phyloP scores from a whole-genome alignment of 108 stramenopile genomes.

The Asterionellopsis glacialis region DNA sequence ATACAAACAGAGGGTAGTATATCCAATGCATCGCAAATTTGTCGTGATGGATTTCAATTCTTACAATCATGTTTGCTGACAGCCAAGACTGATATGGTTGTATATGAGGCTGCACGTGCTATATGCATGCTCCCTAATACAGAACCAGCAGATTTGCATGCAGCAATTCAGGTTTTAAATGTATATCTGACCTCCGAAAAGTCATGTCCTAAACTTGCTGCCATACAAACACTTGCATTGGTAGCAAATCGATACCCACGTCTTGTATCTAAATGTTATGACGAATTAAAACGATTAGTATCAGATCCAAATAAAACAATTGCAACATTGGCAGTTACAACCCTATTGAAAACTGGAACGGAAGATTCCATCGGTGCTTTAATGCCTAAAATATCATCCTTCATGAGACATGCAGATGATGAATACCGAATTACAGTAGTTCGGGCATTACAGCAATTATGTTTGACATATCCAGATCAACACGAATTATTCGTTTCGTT shows the following conservation, averaged over 20 bases:
- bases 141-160: constrained; percentile 55
- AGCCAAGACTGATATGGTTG: constrained; percentile 64
- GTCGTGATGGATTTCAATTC: constrained; percentile 50
- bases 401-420: constrained; percentile 70
- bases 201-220: constrained; percentile 53
- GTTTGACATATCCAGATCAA: constrained; percentile 80
- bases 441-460: constrained; percentile 68
- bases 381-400: constrained; percentile 58
- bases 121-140: constrained; percentile 66
- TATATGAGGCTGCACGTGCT: constrained; percentile 80
- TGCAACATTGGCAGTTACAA: constrained; percentile 76
- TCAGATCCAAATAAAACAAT: constrained; percentile 57
- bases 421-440: constrained; percentile 88
- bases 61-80: constrained; percentile 38
- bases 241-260: constrained; percentile 55
- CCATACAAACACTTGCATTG: constrained; percentile 60
- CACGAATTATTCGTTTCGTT: constrained; percentile 80
- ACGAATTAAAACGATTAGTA: constrained; percentile 67
- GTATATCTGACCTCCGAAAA: constrained; percentile 54
- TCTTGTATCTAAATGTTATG: constrained; percentile 65
- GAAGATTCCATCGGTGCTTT: constrained; percentile 60
- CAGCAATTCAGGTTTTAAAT: constrained; percentile 69
- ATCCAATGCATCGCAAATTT: constrained; percentile 22
- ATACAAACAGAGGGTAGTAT: constrained; percentile 2
- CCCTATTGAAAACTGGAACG: constrained; percentile 73